Evolutionary conservation across 1,284 basidiomycete genomes (phyloP).

Genomic region (Mycosarcoma mackinlayi): DNA sequence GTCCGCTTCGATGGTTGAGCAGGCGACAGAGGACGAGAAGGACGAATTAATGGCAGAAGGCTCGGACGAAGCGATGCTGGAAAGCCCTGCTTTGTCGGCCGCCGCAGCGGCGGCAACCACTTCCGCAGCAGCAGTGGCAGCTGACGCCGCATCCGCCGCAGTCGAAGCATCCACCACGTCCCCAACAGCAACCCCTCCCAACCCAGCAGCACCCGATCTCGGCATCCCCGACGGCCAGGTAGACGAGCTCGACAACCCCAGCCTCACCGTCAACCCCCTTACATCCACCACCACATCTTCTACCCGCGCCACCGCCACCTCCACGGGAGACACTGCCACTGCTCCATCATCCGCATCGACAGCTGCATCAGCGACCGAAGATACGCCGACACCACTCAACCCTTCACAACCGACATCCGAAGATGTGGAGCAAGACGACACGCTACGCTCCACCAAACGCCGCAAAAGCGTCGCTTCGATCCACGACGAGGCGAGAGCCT

Average conservation of each 20-base stretch:
- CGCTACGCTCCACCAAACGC: conserved; percentile 15
- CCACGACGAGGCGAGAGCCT: conserved; percentile 1
- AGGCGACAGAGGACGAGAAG: not conserved
- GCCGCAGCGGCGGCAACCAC: not conserved
- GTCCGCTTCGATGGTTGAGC: no score
- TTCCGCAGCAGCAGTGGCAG: not conserved
- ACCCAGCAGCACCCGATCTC: no score
- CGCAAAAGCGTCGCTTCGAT: conserved; percentile 23
- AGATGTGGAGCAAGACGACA: not conserved
- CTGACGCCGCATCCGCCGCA: conserved; percentile 3
- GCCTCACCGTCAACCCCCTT: conserved; percentile 15
- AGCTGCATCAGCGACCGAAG: not conserved
- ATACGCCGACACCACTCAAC: no score
- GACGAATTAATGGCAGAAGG: not conserved
- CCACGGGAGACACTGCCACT: not conserved
- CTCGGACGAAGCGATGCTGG: conserved; percentile 1
- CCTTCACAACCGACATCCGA: no score
- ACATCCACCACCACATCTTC: conserved; percentile 30
- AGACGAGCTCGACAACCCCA: conserved; percentile 45
- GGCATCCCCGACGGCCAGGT: conserved; percentile 35
- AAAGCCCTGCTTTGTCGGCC: not conserved
- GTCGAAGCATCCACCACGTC: conserved; percentile 8
- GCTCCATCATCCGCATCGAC: not conserved
- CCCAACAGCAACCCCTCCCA: not conserved
- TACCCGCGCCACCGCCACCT: no score